Percentiles rank a stretch among this genome's conserved stretches.
phyloP scores from a whole-genome alignment of 768 basidiomycete genomes.

The Tephrocybe sp. region DNA sequence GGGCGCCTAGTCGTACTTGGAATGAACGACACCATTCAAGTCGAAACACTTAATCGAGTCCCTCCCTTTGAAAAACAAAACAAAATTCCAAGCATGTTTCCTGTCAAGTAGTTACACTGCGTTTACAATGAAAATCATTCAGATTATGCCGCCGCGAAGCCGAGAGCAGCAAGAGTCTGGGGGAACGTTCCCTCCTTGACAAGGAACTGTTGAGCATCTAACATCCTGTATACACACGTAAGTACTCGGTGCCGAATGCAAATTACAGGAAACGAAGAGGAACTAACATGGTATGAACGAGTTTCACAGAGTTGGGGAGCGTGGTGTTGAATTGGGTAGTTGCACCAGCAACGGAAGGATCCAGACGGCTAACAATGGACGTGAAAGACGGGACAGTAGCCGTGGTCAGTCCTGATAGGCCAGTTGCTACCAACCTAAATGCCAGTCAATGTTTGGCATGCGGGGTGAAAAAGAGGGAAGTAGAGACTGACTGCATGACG shows the following conservation, averaged over 20 bases:
- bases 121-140: no score
- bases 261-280: not conserved
- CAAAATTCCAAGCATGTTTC: no score
- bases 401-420: constrained; percentile 28
- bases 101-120: no score
- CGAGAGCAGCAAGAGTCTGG: constrained; percentile 30
- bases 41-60: no score
- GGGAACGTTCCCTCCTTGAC: constrained; percentile 28
- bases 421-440: constrained; percentile 25
- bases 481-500: constrained; percentile 25
- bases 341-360: constrained; percentile 26
- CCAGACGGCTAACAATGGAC: constrained; percentile 24
- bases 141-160: constrained; percentile 27
- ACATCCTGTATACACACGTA: constrained; percentile 23
- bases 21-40: no score
- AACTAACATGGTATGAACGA: constrained; percentile 32
- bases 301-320: constrained; percentile 21
- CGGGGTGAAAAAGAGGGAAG: not conserved
- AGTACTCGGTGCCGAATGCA: not conserved
- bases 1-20: no score
- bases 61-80: no score
- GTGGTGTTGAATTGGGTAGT: constrained; percentile 28
- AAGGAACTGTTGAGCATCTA: constrained; percentile 35
- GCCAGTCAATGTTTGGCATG: not conserved
- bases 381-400: constrained; percentile 26